phyloP scores from a whole-genome alignment of 2,329 filamentous ascomycete genomes.

The Orbilia ellipsospora region DNA sequence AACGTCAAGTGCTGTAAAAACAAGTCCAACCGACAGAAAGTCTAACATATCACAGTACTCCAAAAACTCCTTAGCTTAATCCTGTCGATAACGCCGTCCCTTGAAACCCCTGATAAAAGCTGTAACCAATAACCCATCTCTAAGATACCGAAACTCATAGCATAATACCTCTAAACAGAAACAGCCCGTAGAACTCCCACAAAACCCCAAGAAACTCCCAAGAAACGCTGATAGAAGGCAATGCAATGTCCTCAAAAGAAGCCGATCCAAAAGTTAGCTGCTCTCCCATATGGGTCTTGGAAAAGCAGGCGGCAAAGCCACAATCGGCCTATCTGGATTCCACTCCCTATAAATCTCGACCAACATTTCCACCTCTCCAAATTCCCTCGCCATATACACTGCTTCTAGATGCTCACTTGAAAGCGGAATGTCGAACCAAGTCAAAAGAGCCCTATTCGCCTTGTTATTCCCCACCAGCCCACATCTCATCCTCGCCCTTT shows the following conservation, averaged over 20 bases:
- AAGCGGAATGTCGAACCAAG: constrained; percentile 4
- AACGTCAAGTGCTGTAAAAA: too few relatives aligned
- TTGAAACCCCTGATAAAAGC: not conserved
- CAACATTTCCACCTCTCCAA: not conserved
- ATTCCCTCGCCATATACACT: not conserved
- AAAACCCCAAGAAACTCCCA: too few relatives aligned
- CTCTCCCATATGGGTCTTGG: not conserved
- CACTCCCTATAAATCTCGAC: not conserved
- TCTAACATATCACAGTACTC: too few relatives aligned
- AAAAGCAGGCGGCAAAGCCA: not conserved
- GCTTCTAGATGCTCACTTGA: not conserved
- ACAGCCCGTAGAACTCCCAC: too few relatives aligned
- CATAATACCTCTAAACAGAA: too few relatives aligned
- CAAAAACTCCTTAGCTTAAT: too few relatives aligned
- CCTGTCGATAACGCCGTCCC: not conserved
- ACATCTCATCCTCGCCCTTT: not conserved
- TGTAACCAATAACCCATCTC: too few relatives aligned
- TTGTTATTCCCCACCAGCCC: not conserved
- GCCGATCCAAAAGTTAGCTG: too few relatives aligned
- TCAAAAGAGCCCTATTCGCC: constrained; percentile 1
- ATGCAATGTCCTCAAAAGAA: too few relatives aligned
- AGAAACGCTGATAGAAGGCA: too few relatives aligned
- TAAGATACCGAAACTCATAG: too few relatives aligned
- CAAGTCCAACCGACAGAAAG: too few relatives aligned
- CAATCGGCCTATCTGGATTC: not conserved